A percentile compares a stretch with the other conserved stretches of the same genome.
These are phyloP conservation scores for Fusarium mangiferae DNA, from an alignment of 2,329 filamentous ascomycete species.

Conservation along the genomic window DNA sequence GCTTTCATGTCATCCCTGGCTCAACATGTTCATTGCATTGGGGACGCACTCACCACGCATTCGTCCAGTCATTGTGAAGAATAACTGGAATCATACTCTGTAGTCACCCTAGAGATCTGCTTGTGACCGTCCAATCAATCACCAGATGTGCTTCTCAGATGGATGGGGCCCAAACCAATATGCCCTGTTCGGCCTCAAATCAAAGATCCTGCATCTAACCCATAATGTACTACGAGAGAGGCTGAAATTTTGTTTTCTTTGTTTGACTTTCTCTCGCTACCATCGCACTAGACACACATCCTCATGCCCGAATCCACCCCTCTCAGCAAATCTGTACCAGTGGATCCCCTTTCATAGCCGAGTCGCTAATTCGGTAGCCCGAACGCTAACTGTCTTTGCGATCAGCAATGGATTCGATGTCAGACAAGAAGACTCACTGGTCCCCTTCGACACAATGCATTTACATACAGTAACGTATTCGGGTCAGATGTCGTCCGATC, in stretches of 20 bases:
- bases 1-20: neutral
- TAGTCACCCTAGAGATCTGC: neutral
- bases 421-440: slow-evolving; percentile 19
- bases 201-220: slow-evolving; percentile 22
- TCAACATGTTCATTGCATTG: neutral
- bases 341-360: slow-evolving; percentile 3
- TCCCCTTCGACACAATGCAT: slow-evolving; percentile 1
- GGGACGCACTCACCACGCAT: slow-evolving; percentile 16
- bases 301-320: neutral
- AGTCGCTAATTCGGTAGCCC: slow-evolving; percentile 5
- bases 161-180: neutral
- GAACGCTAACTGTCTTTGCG: slow-evolving; percentile 10
- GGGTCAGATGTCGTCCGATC: neutral
- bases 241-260: slow-evolving; percentile 25
- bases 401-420: slow-evolving; percentile 30
- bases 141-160: slow-evolving; percentile 3
- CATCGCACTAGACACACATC: slow-evolving; percentile 12
- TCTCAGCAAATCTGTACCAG: neutral
- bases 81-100: neutral
- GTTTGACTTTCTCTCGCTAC: neutral
- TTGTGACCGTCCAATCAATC: neutral
- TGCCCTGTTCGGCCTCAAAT: slow-evolving; percentile 3
- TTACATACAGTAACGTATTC: neutral
- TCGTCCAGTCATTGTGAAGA: slow-evolving; percentile 4
- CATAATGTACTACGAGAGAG: slow-evolving; percentile 7